A percentile compares a stretch with the other conserved stretches of the same genome.
These are phyloP conservation scores for Hymenoscyphus linearis DNA, from an alignment of 2,329 filamentous ascomycete species.

Conservation along the genomic window DNA sequence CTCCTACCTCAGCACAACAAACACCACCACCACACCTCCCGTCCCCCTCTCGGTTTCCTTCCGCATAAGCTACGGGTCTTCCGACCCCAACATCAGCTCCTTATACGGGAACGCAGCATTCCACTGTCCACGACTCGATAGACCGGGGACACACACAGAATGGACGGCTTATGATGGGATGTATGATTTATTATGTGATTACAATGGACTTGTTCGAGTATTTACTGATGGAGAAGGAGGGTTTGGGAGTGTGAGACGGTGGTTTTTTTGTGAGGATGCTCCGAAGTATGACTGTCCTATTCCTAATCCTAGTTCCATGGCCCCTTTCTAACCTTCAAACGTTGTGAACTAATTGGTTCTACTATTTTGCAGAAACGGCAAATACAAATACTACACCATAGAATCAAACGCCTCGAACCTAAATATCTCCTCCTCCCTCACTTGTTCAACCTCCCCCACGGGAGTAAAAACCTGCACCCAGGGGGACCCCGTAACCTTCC, in stretches of 20 bases:
- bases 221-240: neutral
- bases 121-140: neutral
- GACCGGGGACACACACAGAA: neutral
- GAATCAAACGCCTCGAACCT: neutral
- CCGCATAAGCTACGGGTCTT: neutral
- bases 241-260: neutral
- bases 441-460: neutral
- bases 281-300: neutral
- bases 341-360: too few relatives aligned
- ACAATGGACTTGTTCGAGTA: neutral
- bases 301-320: neutral
- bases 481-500: neutral
- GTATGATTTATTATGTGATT: neutral
- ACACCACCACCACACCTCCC: neutral
- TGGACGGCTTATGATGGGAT: neutral
- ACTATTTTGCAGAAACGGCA: neutral
- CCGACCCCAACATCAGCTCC: neutral
- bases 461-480: neutral
- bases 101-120: neutral
- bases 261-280: slow-evolving; percentile 2
- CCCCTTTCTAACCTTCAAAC: neutral
- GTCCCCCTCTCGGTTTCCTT: neutral
- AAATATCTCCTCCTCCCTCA: neutral
- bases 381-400: slow-evolving; percentile 1
- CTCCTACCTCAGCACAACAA: neutral